Conservation (phyloP, 805 yeast genomes). For the Candida oleophila region DNA sequence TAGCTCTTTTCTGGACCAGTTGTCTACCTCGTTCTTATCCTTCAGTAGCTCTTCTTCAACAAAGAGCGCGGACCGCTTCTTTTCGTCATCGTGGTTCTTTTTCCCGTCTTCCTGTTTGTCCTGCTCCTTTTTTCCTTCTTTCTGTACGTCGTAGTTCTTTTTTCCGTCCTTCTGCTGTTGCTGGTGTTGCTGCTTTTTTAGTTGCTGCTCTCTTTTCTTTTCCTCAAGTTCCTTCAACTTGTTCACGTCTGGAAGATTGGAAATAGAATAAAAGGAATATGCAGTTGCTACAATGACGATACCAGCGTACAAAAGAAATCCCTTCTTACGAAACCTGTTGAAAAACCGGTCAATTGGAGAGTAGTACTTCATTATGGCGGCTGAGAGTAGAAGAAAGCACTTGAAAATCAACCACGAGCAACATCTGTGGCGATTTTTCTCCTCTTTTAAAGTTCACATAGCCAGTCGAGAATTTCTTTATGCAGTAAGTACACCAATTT, state of each 20-base stretch:
- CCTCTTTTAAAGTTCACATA: too few relatives aligned
- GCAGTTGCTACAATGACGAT: conserved; percentile 28
- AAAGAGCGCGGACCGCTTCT: too few relatives aligned
- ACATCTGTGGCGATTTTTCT: background rate
- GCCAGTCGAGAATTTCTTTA: too few relatives aligned
- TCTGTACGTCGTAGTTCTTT: background rate
- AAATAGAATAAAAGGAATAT: conserved; percentile 24
- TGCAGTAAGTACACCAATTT: too few relatives aligned
- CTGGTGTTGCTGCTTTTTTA: background rate
- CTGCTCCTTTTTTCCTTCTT: background rate
- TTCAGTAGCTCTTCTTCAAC: background rate
- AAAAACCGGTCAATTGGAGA: conserved; percentile 31
- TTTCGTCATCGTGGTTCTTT: too few relatives aligned
- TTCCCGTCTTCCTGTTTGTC: background rate
- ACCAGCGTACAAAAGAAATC: conserved; percentile 33
- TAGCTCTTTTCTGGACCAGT: conserved; percentile 5
- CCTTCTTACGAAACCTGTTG: conserved; percentile 29
- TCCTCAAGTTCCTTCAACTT: background rate
- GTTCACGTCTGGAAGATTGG: conserved; percentile 12
- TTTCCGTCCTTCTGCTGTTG: background rate
- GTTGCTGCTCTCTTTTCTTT: background rate
- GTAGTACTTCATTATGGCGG: conserved; percentile 3
- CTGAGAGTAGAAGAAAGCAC: too few relatives aligned
- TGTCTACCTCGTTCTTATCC: conserved; percentile 3
- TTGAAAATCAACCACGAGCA: too few relatives aligned